Evolutionary conservation across 1,139 yeast species (phyloP).

Genomic region (Magnusiomyces tetraspermus): DNA sequence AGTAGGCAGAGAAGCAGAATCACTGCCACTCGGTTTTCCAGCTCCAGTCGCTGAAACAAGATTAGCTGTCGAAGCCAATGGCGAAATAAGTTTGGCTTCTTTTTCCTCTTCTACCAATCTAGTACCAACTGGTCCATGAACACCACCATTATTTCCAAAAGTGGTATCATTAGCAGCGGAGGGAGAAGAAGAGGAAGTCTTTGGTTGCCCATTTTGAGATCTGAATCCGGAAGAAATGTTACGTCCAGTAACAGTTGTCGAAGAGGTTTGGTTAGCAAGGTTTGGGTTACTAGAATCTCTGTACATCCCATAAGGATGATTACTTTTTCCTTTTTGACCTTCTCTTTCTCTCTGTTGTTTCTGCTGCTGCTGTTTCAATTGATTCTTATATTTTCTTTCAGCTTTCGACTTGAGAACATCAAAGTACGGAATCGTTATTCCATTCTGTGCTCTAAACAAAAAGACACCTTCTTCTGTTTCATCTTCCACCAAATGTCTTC

Average conservation of each 20-base stretch:
- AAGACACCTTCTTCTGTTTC: conserved; percentile 59
- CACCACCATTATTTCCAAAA: no score
- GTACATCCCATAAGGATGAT: conserved; percentile 37
- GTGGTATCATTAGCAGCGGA: no score
- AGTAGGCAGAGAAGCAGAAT: conserved; percentile 4
- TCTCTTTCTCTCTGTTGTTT: background rate
- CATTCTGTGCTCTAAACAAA: conserved; percentile 48
- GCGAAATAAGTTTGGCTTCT: conserved; percentile 10
- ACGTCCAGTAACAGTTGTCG: conserved; percentile 10
- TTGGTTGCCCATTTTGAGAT: conserved; percentile 1
- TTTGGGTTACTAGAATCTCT: conserved; percentile 3
- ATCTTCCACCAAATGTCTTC: conserved; percentile 58
- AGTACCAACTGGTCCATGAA: background rate
- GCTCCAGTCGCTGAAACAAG: conserved; percentile 10
- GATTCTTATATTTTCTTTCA: conserved; percentile 24
- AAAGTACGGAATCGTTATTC: conserved; percentile 44
- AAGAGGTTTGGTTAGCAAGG: conserved; percentile 5
- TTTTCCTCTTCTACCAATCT: no score
- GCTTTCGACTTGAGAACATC: conserved; percentile 48
- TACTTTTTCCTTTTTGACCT: conserved; percentile 1
- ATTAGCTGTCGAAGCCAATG: conserved; percentile 7
- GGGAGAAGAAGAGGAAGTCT: conserved; percentile 24
- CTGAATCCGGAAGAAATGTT: conserved; percentile 12
- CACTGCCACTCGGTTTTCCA: no score
- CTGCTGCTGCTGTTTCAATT: conserved; percentile 4